Evolutionary conservation across 2,329 filamentous ascomycete genomes (phyloP).

Genomic region (Trichoderma endophyticum): DNA sequence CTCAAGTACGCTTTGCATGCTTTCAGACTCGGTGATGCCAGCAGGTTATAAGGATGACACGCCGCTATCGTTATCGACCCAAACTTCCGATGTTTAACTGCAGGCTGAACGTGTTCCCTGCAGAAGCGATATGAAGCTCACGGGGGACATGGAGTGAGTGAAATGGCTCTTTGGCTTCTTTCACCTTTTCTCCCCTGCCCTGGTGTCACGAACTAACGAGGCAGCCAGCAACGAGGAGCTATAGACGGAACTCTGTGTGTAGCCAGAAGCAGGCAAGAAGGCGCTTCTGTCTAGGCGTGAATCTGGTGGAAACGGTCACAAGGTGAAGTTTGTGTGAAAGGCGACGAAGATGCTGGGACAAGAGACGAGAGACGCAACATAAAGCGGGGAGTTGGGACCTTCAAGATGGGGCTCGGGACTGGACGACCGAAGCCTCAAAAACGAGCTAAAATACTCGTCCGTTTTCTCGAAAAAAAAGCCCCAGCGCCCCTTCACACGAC

Average conservation of each 20-base stretch:
- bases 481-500: neutral
- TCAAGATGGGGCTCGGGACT: neutral
- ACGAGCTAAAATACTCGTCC: conserved; percentile 1
- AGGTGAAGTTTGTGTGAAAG: neutral
- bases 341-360: neutral
- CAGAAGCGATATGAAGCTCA: neutral
- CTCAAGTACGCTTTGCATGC: conserved; percentile 13
- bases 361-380: neutral
- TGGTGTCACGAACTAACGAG: neutral
- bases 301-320: neutral
- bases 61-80: neutral
- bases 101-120: neutral
- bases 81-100: neutral
- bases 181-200: neutral
- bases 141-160: neutral
- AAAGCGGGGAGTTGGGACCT: conserved; percentile 15
- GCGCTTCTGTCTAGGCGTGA: neutral
- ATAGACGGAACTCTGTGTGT: neutral
- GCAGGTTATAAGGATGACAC: neutral
- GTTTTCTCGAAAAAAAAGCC: neutral
- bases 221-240: neutral
- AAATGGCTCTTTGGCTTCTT: neutral
- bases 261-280: neutral
- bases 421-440: conserved; percentile 16
- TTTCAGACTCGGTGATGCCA: neutral